Evolutionary conservation across 108 stramenopile species (phyloP), one percentile per base, ranked within the genome.

Genomic region (Epithemia pelagica): DNA sequence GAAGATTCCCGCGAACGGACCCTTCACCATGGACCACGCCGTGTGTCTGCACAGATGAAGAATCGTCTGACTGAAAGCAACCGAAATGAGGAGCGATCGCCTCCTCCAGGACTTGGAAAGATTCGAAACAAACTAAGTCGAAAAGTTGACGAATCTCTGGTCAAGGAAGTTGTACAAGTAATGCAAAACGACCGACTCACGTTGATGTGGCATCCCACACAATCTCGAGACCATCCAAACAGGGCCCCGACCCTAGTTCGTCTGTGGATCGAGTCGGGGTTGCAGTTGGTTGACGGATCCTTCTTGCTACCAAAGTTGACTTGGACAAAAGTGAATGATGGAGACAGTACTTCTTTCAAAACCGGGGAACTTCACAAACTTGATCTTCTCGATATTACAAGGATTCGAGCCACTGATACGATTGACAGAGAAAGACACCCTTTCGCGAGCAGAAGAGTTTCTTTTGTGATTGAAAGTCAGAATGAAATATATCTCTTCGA

Each of bases 361-460:
- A 18, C 52, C 68, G 26, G 53, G 7, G 28, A 61, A 30, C 26
- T 52, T 29, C 37, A 67, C 15, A 66, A 72, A 31, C 27, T 85
- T 37, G 84, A 85, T 56, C 54, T 85, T n/a, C 64, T 85, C 2
- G 84, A 85, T 62, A 71, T 85, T 15, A 77, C 72, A 27, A 68
- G 80, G 5, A 74, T 85, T 30, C 53, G 60, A n/a, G 78, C 70
- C 57, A 61, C 73, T 21, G 53, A 74, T 7, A 62, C 30, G 37
- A 72, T 85, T 46, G 80, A 85, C 58, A 58, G 80, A 0, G 56
- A 66, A 24, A 0, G 68, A 0, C 62, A 81, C 61, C 84, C 84
- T 19, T 78, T 77, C 58, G 78, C 78, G 1, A 30, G 66, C n/a
- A 52, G 55, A 22, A 54, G 67, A 0, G 30, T 67, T 32, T 69